A percentile compares a stretch with the other conserved stretches of the same genome.
Evolutionary conservation across 228 moss, liverwort and hornwort genomes (phyloP).

Genomic region (Sphagnum fallax): DNA sequence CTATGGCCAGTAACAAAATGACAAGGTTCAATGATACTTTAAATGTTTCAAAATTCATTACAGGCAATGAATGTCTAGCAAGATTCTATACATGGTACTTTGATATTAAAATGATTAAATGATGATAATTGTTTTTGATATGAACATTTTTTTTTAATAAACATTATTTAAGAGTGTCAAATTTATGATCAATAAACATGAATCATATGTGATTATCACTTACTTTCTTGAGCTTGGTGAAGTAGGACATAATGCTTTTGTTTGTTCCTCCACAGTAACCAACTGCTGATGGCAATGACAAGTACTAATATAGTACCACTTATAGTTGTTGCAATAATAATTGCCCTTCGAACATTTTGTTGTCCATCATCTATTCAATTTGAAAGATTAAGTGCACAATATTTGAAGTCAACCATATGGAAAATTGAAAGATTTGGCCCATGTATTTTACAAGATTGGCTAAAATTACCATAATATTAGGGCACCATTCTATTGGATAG

Average conservation of each 20-base stretch:
- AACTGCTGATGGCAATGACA: background rate
- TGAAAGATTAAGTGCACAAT: background rate
- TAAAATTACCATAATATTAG: too few relatives aligned
- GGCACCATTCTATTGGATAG: too few relatives aligned
- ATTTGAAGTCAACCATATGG: background rate
- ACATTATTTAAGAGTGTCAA: background rate
- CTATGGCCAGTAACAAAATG: conserved; percentile 16
- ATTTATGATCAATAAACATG: background rate
- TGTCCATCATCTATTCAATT: background rate
- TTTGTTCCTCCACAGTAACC: background rate
- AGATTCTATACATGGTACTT: background rate
- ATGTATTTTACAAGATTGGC: too few relatives aligned
- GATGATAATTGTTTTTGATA: background rate
- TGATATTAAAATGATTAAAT: background rate
- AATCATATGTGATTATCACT: background rate
- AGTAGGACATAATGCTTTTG: background rate
- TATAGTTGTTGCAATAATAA: background rate
- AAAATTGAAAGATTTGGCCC: background rate
- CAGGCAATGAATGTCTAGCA: background rate
- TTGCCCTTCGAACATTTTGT: background rate
- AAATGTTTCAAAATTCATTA: background rate
- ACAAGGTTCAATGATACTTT: conserved; percentile 2
- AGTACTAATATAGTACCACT: background rate
- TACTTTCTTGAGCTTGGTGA: background rate
- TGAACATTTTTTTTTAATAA: background rate